A percentile compares a stretch with the other conserved stretches of the same genome.
phyloP scores from a whole-genome alignment of 129 eudicot genomes.

The Apium graveolens region DNA sequence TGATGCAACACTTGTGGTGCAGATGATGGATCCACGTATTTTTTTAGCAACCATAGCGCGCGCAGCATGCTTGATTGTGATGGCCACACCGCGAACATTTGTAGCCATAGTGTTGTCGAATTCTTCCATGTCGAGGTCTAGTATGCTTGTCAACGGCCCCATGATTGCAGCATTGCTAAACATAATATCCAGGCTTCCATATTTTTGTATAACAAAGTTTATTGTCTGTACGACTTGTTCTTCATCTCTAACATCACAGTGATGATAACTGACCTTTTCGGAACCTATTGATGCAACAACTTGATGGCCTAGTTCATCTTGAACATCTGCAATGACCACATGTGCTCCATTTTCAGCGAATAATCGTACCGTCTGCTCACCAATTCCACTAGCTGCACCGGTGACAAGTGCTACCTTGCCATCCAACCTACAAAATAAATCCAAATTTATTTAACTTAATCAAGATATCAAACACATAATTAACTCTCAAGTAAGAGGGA shows the following conservation, averaged over 20 bases:
- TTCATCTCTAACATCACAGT: slow-evolving; percentile 68
- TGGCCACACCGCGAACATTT: slow-evolving; percentile 59
- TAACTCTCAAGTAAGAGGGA: neutral
- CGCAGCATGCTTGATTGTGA: slow-evolving; percentile 62
- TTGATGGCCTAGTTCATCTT: slow-evolving; percentile 55
- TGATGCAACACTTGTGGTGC: slow-evolving; percentile 68
- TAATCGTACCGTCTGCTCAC: slow-evolving; percentile 50
- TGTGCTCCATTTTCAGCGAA: slow-evolving; percentile 53
- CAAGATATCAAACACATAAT: neutral
- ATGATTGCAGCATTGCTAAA: slow-evolving; percentile 70
- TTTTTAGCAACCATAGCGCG: slow-evolving; percentile 55
- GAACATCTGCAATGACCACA: slow-evolving; percentile 62
- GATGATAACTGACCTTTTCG: slow-evolving; percentile 33
- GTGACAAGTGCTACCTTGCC: slow-evolving; percentile 82
- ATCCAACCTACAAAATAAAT: slow-evolving; percentile 33
- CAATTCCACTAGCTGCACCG: slow-evolving; percentile 88
- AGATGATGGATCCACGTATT: slow-evolving; percentile 59
- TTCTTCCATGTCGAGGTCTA: slow-evolving; percentile 48
- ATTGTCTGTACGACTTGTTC: slow-evolving; percentile 49
- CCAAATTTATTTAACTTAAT: neutral
- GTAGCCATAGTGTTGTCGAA: slow-evolving; percentile 60
- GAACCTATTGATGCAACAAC: slow-evolving; percentile 38
- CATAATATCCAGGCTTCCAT: slow-evolving; percentile 43
- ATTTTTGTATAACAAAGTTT: slow-evolving; percentile 29
- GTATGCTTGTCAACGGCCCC: slow-evolving; percentile 43